Conservation (phyloP, 257 asterid genomes). For the Salvia hispanica region DNA sequence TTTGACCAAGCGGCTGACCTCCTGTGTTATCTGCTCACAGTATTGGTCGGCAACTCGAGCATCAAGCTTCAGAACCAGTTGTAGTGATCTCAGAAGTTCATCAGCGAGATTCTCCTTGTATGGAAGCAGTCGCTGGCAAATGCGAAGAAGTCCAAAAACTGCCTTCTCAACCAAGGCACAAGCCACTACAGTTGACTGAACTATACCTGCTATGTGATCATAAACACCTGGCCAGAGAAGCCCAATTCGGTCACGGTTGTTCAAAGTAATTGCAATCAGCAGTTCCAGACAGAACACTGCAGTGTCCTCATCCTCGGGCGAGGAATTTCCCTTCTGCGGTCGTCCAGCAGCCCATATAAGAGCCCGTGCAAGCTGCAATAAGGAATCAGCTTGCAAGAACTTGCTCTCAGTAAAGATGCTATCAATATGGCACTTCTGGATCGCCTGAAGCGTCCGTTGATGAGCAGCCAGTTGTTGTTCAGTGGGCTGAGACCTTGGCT, state of each 20-base stretch:
- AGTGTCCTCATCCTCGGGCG: slow-evolving; percentile 94
- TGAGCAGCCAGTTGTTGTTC: slow-evolving; percentile 97
- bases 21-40: slow-evolving; percentile 97
- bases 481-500: slow-evolving; percentile 91
- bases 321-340: slow-evolving; percentile 80
- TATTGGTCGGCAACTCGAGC: slow-evolving; percentile 92
- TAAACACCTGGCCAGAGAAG: slow-evolving; percentile 93
- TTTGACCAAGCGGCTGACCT: slow-evolving; percentile 81
- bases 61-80: slow-evolving; percentile 89
- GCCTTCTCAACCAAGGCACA: slow-evolving; percentile 95
- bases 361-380: slow-evolving; percentile 90
- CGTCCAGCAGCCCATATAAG: slow-evolving; percentile 96
- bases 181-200: slow-evolving; percentile 89
- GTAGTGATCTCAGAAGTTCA: slow-evolving; percentile 75
- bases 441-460: slow-evolving; percentile 92
- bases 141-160: slow-evolving; percentile 88
- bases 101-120: slow-evolving; percentile 89
- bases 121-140: slow-evolving; percentile 89
- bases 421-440: slow-evolving; percentile 91
- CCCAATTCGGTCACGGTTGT: slow-evolving; percentile 85
- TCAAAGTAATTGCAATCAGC: slow-evolving; percentile 83
- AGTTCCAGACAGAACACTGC: slow-evolving; percentile 96
- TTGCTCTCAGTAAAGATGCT: slow-evolving; percentile 93
- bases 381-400: slow-evolving; percentile 79
- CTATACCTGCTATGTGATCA: slow-evolving; percentile 86